These are phyloP conservation scores for Pittosporum tobira DNA, from an alignment of 129 eudicot genomes.

Conservation along the genomic window DNA sequence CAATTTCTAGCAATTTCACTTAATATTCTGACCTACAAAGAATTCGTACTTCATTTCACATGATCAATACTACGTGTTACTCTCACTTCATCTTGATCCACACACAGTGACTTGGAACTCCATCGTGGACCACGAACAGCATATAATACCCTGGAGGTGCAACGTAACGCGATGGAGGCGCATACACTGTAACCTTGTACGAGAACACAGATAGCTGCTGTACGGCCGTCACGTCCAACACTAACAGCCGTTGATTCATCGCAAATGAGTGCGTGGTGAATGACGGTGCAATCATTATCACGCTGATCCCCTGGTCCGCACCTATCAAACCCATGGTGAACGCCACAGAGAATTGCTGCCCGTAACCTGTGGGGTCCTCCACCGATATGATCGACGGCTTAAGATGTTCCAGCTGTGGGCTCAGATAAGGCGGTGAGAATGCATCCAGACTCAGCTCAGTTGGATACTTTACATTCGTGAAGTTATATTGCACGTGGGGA, in stretches of 20 bases:
- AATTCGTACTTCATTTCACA: too few species aligned
- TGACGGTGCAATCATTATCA: conserved; percentile 64
- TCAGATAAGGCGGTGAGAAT: conserved; percentile 66
- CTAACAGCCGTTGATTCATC: conserved; percentile 71
- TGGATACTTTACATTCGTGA: conserved; percentile 38
- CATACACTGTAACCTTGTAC: conserved; percentile 44
- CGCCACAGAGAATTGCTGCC: conserved; percentile 40
- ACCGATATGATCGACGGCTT: conserved; percentile 50
- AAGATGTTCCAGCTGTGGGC: conserved; percentile 19
- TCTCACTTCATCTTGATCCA: conserved; percentile 49
- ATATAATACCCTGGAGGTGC: conserved; percentile 94
- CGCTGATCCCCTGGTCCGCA: conserved; percentile 23
- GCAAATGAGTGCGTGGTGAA: conserved; percentile 81
- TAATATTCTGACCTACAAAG: too few species aligned
- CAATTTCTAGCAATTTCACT: too few species aligned
- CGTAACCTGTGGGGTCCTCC: conserved; percentile 31
- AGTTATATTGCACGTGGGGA: conserved; percentile 48
- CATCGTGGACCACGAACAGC: conserved; percentile 78
- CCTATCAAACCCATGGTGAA: conserved; percentile 20
- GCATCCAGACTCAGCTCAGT: conserved; percentile 61
- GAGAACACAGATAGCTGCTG: conserved; percentile 26
- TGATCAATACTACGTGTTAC: too few species aligned
- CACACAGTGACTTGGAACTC: conserved; percentile 52
- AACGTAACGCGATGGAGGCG: conserved; percentile 45
- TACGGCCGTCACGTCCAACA: conserved; percentile 23